Evolutionary conservation across 257 asterid genomes (phyloP), one percentile per base, ranked within the genome.

Genomic region (Henckelia pumila): DNA sequence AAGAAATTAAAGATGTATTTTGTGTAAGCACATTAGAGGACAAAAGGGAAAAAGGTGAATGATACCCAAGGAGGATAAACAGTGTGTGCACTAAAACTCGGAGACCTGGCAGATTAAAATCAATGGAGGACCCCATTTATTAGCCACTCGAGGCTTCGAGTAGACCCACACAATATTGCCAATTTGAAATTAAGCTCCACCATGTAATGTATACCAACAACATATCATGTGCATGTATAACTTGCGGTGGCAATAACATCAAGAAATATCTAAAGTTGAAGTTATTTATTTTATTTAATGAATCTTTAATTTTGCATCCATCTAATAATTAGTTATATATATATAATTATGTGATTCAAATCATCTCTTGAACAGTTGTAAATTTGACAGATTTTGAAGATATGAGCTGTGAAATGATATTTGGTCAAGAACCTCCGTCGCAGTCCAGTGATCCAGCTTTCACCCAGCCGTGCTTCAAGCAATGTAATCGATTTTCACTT

Each of bases 381-480:
- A 26, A 55, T 3, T 70, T 20, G 56, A 81, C 88, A 93, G 99
- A 93, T 81, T 93, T 90, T 83, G 96, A 88, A 57, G 96, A 93
- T 73, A 88, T 86, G 97, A 93, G 99, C 70, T 93, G 99, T 63
- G 91, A 90, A 61, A 90, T 93, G 95, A 86, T 76, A 84, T 93
- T 86, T 70, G 99, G 99, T 10, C 80, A 79, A 77, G 95, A 85
- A 55, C 91, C 99, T 67, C 96, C 92, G 10, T 68, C 82, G 22
- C 77, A 78, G 73, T 56, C 79, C 8, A 47, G 72, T 40, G 99
- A 91, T 75, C 95, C 96, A 56, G 96, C 93, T 52, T 80, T 85
- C 75, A 4, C 66, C 5, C 91, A 85, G 68, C 97, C 97, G 19
- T 94, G 99, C 77, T 94, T 75, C 78, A 83, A 84, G 73, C 85